A percentile compares a stretch with the other conserved stretches of the same genome.
Evolutionary conservation across 2,329 filamentous ascomycete genomes (phyloP).

Genomic region (Fusarium transvaalense): DNA sequence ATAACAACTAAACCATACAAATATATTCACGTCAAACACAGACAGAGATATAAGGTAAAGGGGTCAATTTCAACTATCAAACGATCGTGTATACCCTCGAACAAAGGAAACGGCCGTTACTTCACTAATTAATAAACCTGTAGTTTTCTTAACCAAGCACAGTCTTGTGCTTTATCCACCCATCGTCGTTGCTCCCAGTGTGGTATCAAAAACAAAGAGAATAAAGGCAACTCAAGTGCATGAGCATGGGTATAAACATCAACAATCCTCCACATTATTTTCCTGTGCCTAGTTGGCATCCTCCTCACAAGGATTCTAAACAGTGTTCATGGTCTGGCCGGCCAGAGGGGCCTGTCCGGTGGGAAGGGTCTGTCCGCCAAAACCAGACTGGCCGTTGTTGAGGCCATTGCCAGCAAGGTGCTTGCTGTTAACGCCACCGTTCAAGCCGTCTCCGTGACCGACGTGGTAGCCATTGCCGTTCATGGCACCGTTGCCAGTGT

Average conservation of each 20-base stretch:
- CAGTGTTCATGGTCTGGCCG: constrained; percentile 34
- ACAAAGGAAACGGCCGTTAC: constrained; percentile 40
- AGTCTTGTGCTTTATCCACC: constrained; percentile 25
- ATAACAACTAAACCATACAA: too few relatives aligned
- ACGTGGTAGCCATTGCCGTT: constrained; percentile 34
- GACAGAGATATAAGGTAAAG: background rate
- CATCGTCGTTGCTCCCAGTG: constrained; percentile 36
- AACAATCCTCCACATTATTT: constrained; percentile 24
- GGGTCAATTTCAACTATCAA: constrained; percentile 43
- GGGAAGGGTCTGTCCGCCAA: background rate
- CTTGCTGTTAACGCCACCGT: constrained; percentile 38
- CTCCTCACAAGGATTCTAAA: constrained; percentile 32
- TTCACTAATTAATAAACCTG: constrained; percentile 29
- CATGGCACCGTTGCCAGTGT: constrained; percentile 29
- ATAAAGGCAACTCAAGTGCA: constrained; percentile 30
- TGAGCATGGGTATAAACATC: constrained; percentile 46
- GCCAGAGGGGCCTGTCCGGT: constrained; percentile 18
- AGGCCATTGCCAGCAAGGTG: constrained; percentile 21
- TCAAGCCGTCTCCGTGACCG: constrained; percentile 26
- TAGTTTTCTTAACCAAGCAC: constrained; percentile 31
- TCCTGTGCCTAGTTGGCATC: constrained; percentile 1
- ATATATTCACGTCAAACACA: background rate
- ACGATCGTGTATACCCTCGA: constrained; percentile 26
- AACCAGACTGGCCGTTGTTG: constrained; percentile 10
- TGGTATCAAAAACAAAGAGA: constrained; percentile 43